These are phyloP conservation scores for Cenchrus americanus DNA, from an alignment of 176 grass and related monocot genomes.

Conservation along the genomic window DNA sequence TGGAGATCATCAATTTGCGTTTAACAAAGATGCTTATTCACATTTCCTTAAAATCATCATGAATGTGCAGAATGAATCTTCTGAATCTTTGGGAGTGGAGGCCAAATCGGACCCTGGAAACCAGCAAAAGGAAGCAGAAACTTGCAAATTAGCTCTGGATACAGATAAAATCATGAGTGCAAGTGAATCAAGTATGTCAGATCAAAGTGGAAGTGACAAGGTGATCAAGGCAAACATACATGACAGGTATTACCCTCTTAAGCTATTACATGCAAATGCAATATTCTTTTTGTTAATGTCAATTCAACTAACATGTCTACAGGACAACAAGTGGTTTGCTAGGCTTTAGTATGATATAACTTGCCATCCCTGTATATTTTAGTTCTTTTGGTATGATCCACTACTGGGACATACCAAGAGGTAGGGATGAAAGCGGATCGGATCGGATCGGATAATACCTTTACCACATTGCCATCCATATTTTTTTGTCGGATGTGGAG, in stretches of 20 bases:
- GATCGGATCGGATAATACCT: too few species aligned
- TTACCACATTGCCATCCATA: too few species aligned
- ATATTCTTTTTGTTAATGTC: slow-evolving; percentile 26
- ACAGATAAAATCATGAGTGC: slow-evolving; percentile 27
- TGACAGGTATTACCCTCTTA: slow-evolving; percentile 58
- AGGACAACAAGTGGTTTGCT: slow-evolving; percentile 18
- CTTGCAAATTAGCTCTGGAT: slow-evolving; percentile 21
- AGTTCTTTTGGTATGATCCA: slow-evolving; percentile 31
- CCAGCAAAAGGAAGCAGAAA: slow-evolving; percentile 34
- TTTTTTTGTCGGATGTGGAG: too few species aligned
- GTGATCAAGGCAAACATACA: slow-evolving; percentile 33
- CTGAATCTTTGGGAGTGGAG: slow-evolving; percentile 35
- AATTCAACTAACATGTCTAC: neutral
- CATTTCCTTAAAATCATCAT: slow-evolving; percentile 25
- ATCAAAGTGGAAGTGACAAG: slow-evolving; percentile 41
- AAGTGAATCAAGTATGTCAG: slow-evolving; percentile 34
- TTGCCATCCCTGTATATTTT: slow-evolving; percentile 10
- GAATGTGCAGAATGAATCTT: slow-evolving; percentile 46
- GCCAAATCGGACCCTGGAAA: slow-evolving; percentile 36
- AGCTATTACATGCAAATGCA: neutral
- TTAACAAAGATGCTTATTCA: slow-evolving; percentile 8
- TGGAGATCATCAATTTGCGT: slow-evolving; percentile 30
- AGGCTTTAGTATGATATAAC: neutral
- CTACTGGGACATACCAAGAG: neutral
- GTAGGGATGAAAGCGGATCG: too few species aligned